Evolutionary conservation across 192 early-diverging fungal species (phyloP).

Genomic region (Jimgerdemannia flammicorona): DNA sequence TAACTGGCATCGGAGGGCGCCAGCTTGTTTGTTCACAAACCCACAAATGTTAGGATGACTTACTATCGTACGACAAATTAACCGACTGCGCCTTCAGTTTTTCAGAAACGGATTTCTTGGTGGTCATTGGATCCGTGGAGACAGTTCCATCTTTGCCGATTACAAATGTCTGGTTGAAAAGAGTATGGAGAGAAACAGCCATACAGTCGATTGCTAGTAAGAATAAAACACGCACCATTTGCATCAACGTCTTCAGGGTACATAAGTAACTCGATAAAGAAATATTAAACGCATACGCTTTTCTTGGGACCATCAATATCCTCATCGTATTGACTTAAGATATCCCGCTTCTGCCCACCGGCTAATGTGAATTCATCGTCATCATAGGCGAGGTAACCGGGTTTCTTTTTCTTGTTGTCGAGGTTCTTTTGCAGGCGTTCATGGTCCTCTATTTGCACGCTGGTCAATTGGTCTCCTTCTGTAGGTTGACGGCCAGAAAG

Average conservation of each 20-base stretch:
- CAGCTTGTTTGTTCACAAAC: too few relatives aligned
- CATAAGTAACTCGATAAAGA: neutral
- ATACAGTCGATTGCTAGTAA: neutral
- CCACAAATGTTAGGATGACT: neutral
- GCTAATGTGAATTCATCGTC: slow-evolving; percentile 61
- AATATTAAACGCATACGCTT: slow-evolving; percentile 1
- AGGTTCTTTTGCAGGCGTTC: slow-evolving; percentile 67
- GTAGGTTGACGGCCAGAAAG: neutral
- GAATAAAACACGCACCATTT: neutral
- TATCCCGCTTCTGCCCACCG: slow-evolving; percentile 41
- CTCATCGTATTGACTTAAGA: slow-evolving; percentile 81
- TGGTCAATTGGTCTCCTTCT: slow-evolving; percentile 74
- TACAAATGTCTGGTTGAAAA: slow-evolving; percentile 38
- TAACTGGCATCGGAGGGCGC: too few relatives aligned
- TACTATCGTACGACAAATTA: slow-evolving; percentile 42
- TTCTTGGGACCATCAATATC: slow-evolving; percentile 41
- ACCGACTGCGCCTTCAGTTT: slow-evolving; percentile 45
- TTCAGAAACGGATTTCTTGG: slow-evolving; percentile 33
- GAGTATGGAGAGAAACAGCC: neutral
- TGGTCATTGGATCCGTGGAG: slow-evolving; percentile 17
- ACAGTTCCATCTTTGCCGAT: slow-evolving; percentile 50
- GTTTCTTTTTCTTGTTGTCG: slow-evolving; percentile 68
- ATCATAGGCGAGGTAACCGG: slow-evolving; percentile 69
- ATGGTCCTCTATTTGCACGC: slow-evolving; percentile 59
- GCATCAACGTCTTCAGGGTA: too few relatives aligned